Conservation (phyloP, 306 rosid species). For the Psophocarpus tetragonolobus region DNA sequence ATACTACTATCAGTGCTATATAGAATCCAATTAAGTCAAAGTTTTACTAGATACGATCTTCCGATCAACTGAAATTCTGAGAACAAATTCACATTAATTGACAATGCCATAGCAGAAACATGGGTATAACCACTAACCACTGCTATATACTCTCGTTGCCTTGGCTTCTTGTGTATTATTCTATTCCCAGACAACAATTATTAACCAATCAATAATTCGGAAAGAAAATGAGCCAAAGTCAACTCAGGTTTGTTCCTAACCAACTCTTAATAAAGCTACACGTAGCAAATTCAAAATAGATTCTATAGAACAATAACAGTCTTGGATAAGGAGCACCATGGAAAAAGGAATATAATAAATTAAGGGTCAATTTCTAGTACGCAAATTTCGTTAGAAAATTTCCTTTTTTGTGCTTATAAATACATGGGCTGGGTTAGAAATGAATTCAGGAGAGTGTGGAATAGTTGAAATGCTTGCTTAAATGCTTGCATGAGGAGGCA, state of each 20-base stretch:
- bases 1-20: too few species aligned
- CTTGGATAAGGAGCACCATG: slow-evolving; percentile 2
- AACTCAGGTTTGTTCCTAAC: slow-evolving; percentile 7
- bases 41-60: not conserved
- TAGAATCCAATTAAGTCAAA: slow-evolving; percentile 18
- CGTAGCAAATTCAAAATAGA: not conserved
- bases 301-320: not conserved
- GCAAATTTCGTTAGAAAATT: not conserved
- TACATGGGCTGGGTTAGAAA: not conserved
- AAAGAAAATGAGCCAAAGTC: not conserved
- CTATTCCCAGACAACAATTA: slow-evolving; percentile 38
- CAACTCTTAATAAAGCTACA: not conserved
- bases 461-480: not conserved
- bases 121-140: not conserved
- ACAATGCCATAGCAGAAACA: slow-evolving; percentile 7
- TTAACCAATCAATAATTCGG: not conserved
- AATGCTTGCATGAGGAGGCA: slow-evolving; percentile 29
- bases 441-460: not conserved
- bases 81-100: slow-evolving; percentile 34
- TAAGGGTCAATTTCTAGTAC: not conserved
- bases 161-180: not conserved
- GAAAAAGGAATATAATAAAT: not conserved
- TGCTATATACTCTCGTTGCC: not conserved
- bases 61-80: not conserved
- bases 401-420: slow-evolving; percentile 18